These are phyloP conservation scores for Russula foetens DNA, from an alignment of 768 basidiomycete species.

Conservation along the genomic window DNA sequence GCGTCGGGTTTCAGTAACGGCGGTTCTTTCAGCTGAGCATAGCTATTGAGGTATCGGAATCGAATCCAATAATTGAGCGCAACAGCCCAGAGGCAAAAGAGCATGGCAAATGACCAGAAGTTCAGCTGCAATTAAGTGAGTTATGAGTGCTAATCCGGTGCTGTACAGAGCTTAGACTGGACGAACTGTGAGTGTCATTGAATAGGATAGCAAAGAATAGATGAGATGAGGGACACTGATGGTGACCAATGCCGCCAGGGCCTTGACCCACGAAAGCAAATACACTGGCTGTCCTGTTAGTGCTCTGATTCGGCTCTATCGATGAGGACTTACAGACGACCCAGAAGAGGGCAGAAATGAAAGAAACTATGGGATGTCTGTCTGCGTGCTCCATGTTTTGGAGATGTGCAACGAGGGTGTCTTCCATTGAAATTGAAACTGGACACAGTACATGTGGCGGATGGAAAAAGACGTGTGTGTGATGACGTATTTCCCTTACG, in stretches of 20 bases:
- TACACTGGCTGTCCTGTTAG: slow-evolving; percentile 45
- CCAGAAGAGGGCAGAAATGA: slow-evolving; percentile 80
- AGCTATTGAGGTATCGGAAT: slow-evolving; percentile 69
- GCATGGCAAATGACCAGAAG: slow-evolving; percentile 82
- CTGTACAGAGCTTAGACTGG: neutral
- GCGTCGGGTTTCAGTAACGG: slow-evolving; percentile 77
- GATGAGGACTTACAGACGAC: slow-evolving; percentile 53
- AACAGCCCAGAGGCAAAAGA: slow-evolving; percentile 59
- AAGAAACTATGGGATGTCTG: slow-evolving; percentile 64
- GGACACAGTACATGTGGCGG: neutral
- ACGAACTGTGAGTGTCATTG: slow-evolving; percentile 75
- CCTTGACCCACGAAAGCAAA: slow-evolving; percentile 70
- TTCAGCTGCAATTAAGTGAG: slow-evolving; percentile 49
- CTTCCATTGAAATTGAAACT: slow-evolving; percentile 8
- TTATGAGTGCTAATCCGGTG: neutral
- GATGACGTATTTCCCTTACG: slow-evolving; percentile 10
- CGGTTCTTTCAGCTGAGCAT: slow-evolving; percentile 69
- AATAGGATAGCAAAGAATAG: slow-evolving; percentile 74
- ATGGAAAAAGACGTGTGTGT: neutral
- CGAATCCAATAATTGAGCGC: slow-evolving; percentile 81
- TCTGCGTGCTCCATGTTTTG: slow-evolving; percentile 23
- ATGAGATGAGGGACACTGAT: slow-evolving; percentile 76
- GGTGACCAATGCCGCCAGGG: slow-evolving; percentile 69
- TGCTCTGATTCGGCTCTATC: neutral
- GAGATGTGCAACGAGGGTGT: neutral